Evolutionary conservation across 1,139 yeast species (phyloP).

Genomic region (Zygoascus sp.): DNA sequence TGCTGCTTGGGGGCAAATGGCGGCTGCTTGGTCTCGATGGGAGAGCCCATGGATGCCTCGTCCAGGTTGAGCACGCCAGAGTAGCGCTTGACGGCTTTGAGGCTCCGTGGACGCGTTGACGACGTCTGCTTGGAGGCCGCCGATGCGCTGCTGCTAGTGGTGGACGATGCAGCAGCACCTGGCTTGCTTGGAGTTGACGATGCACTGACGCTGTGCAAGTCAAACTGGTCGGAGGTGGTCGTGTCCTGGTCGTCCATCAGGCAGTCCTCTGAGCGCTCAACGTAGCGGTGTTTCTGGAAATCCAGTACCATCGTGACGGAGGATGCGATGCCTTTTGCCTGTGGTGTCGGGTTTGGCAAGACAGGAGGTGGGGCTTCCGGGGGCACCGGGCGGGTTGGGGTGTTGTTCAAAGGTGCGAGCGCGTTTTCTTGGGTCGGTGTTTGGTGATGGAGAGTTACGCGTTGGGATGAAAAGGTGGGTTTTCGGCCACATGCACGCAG

Average conservation of each 20-base stretch:
- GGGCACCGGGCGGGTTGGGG: not conserved
- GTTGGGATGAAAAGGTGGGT: constrained; percentile 3
- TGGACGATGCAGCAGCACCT: too few species aligned
- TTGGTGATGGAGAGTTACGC: not conserved
- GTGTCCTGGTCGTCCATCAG: not conserved
- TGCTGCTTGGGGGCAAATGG: not conserved
- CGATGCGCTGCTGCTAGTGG: not conserved
- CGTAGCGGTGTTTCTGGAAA: constrained; percentile 2
- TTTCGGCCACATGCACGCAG: too few species aligned
- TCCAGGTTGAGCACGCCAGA: constrained; percentile 40
- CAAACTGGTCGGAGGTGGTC: constrained; percentile 1
- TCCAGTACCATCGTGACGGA: constrained; percentile 1
- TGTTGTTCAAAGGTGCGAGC: not conserved
- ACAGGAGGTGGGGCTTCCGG: not conserved
- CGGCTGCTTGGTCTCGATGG: constrained; percentile 6
- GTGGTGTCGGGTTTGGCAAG: not conserved
- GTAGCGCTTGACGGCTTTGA: constrained; percentile 35
- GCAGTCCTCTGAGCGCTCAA: not conserved
- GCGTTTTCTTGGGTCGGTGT: not conserved
- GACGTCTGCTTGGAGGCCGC: not conserved
- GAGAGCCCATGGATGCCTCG: constrained; percentile 26
- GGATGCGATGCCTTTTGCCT: not conserved
- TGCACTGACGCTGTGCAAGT: too few species aligned
- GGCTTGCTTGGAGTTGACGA: not conserved
- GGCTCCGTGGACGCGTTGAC: constrained; percentile 9